Evolutionary conservation across 495 filamentous ascomycete species (phyloP).

Genomic region (Cetradonia linearis): DNA sequence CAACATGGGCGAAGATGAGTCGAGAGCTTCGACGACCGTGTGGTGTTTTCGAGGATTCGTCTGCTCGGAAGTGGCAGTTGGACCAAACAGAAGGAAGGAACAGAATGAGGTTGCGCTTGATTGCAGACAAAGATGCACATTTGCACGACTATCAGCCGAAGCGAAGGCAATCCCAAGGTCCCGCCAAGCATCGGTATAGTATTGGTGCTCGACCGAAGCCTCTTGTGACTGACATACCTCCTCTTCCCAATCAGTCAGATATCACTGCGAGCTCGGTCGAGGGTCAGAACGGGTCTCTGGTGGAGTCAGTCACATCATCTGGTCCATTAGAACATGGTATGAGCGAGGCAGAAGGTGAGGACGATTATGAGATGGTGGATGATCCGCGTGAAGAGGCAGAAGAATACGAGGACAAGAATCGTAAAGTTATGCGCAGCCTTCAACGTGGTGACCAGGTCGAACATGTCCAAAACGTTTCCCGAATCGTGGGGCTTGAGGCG

Average conservation of each 20-base stretch:
- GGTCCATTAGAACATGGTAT: slow-evolving; percentile 6
- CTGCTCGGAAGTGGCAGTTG: slow-evolving; percentile 69
- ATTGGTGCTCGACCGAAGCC: slow-evolving; percentile 11
- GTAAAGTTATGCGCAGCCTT: slow-evolving; percentile 91
- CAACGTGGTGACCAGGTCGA: slow-evolving; percentile 89
- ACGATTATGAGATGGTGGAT: slow-evolving; percentile 91
- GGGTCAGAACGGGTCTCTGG: background rate
- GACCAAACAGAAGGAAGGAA: slow-evolving; percentile 94
- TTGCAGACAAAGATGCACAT: slow-evolving; percentile 60
- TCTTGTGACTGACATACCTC: slow-evolving; percentile 8
- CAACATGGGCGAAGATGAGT: slow-evolving; percentile 63
- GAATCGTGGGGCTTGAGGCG: slow-evolving; percentile 86
- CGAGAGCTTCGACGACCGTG: slow-evolving; percentile 64
- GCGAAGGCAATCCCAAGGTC: slow-evolving; percentile 47
- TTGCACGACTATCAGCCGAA: slow-evolving; percentile 80
- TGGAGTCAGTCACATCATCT: background rate
- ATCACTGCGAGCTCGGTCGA: background rate
- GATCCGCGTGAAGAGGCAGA: slow-evolving; percentile 76
- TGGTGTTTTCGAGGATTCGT: slow-evolving; percentile 60
- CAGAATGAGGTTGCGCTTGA: slow-evolving; percentile 79
- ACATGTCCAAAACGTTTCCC: slow-evolving; percentile 86
- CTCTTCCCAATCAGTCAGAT: slow-evolving; percentile 13
- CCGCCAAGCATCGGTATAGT: slow-evolving; percentile 21
- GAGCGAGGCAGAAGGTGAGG: slow-evolving; percentile 44
- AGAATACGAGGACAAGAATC: slow-evolving; percentile 89